Conservation (phyloP, 306 rosid genomes). For the Lathyrus tuberosus region DNA sequence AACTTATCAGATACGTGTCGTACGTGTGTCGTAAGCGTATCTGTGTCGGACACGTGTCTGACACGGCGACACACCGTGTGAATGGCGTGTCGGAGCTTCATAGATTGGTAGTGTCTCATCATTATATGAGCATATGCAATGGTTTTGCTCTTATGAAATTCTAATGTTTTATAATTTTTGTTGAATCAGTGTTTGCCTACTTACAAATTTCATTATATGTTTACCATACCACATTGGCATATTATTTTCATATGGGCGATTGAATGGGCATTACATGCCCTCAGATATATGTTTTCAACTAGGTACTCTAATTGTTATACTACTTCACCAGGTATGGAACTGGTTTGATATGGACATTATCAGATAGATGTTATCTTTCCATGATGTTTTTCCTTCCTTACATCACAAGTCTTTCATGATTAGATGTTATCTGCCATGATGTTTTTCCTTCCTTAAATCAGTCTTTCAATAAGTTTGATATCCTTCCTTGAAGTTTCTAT, state of each 20-base stretch:
- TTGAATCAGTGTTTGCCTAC: neutral
- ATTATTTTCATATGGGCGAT: neutral
- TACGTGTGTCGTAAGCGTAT: too few species aligned
- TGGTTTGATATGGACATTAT: neutral
- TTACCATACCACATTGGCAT: neutral
- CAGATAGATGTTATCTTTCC: neutral
- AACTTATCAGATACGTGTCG: too few species aligned
- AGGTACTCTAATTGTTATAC: neutral
- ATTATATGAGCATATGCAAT: slow-evolving; percentile 9
- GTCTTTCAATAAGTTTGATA: neutral
- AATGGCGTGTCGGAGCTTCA: too few species aligned
- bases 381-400: neutral
- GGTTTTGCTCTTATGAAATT: neutral
- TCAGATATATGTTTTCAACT: neutral
- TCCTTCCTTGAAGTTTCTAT: neutral
- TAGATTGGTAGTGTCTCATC: neutral
- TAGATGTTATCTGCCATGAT: neutral
- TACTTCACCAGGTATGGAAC: neutral
- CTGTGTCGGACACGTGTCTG: too few species aligned
- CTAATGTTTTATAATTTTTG: neutral
- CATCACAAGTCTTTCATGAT: neutral
- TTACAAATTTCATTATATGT: neutral
- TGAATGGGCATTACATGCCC: neutral
- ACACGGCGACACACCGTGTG: too few species aligned
- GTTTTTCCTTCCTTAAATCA: neutral